phyloP scores from a whole-genome alignment of 169 alveolate species.

The Plasmodium billcollinsi region DNA sequence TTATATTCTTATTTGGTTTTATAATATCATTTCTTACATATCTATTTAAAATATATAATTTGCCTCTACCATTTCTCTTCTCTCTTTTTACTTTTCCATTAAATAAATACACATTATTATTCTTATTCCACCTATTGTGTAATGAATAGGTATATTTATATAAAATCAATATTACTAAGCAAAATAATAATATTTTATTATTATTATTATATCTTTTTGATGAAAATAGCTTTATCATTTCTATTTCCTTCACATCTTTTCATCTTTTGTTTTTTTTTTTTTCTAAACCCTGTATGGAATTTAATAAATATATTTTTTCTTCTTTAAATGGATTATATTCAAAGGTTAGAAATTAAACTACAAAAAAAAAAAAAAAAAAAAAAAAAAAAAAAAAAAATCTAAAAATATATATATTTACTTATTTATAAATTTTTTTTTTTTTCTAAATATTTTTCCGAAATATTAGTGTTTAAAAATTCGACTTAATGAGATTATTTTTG shows the following conservation, averaged over 20 bases:
- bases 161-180: slow-evolving; percentile 13
- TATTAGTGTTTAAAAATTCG: too few species aligned
- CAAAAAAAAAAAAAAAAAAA: neutral
- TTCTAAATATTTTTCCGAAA: too few species aligned
- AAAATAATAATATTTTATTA: slow-evolving; percentile 4
- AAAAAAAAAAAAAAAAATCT: too few species aligned
- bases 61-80: neutral
- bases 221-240: slow-evolving; percentile 62
- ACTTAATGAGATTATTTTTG: too few species aligned
- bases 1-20: neutral
- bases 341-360: neutral
- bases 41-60: slow-evolving; percentile 12
- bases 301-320: too few species aligned
- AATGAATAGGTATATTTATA: neutral
- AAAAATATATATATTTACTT: too few species aligned
- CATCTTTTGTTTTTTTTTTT: slow-evolving; percentile 16
- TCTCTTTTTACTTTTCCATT: neutral
- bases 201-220: slow-evolving; percentile 25
- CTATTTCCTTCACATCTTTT: slow-evolving; percentile 34
- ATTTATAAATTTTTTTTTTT: too few species aligned
- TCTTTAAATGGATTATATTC: too few species aligned
- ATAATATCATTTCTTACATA: neutral
- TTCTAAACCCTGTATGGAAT: neutral
- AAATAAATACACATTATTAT: neutral
- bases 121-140: slow-evolving; percentile 2